Conservation (phyloP, 2,329 filamentous ascomycete species). For the Dryadomyces quercus-mongolicae region DNA sequence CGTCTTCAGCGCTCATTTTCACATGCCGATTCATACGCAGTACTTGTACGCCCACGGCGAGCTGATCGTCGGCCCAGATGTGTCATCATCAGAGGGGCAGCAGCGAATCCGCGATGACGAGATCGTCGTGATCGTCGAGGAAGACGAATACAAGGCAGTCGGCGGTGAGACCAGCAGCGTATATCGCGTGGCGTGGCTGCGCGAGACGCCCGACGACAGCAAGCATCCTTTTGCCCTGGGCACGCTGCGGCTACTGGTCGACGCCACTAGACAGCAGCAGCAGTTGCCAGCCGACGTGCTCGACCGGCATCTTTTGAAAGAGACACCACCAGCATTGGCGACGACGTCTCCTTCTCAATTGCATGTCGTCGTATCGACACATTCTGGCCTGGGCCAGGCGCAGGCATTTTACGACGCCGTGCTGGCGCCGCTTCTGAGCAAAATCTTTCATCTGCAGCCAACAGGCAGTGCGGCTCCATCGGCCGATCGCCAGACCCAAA, state of each 20-base stretch:
- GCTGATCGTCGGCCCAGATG: conserved; percentile 1
- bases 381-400: conserved; percentile 51
- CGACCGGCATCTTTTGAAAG: conserved; percentile 21
- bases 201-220: background rate
- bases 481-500: background rate
- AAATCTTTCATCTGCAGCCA: conserved; percentile 25
- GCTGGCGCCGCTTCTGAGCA: conserved; percentile 40
- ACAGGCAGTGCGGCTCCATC: conserved; percentile 1
- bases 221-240: conserved; percentile 11
- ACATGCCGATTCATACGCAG: conserved; percentile 10
- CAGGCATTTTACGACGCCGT: conserved; percentile 40
- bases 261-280: conserved; percentile 2
- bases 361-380: conserved; percentile 56
- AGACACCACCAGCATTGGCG: conserved; percentile 23
- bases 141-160: background rate
- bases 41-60: conserved; percentile 6
- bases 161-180: no score
- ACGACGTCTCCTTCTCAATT: conserved; percentile 19
- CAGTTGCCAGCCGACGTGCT: conserved; percentile 24
- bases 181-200: background rate
- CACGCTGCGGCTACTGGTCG: conserved; percentile 11
- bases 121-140: conserved; percentile 15
- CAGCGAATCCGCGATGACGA: conserved; percentile 10
- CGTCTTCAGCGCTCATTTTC: background rate
- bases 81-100: background rate